Conservation (phyloP, 345 rosid species). For the Nasturtium officinale region DNA sequence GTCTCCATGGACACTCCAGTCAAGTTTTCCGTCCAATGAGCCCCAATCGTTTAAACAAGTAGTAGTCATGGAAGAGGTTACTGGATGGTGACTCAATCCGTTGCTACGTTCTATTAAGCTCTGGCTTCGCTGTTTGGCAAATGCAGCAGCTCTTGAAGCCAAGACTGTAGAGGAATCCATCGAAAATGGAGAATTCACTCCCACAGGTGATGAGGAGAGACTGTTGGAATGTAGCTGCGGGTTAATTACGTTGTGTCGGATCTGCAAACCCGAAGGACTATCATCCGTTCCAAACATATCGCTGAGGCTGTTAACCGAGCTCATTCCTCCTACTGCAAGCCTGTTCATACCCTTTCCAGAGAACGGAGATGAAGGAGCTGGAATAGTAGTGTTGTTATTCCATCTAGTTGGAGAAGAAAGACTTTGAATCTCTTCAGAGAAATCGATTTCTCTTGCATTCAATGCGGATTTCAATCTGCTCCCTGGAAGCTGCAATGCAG, state of each 20-base stretch:
- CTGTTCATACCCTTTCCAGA: conserved; percentile 54
- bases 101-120: conserved; percentile 70
- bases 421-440: conserved; percentile 57
- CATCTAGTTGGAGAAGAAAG: conserved; percentile 66
- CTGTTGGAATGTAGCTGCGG: conserved; percentile 36
- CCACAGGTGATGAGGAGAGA: conserved; percentile 56
- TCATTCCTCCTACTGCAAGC: conserved; percentile 54
- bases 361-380: conserved; percentile 51
- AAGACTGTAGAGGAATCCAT: conserved; percentile 55
- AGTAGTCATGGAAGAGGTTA: conserved; percentile 47
- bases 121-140: conserved; percentile 68
- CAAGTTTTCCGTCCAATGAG: conserved; percentile 76
- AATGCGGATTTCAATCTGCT: conserved; percentile 72
- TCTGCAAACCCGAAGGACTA: conserved; percentile 45
- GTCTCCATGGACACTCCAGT: conserved; percentile 76
- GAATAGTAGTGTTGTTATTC: conserved; percentile 51
- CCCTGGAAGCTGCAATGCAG: conserved; percentile 74
- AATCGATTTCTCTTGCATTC: conserved; percentile 68
- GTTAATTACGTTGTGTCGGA: conserved; percentile 57
- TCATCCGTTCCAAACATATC: conserved; percentile 64
- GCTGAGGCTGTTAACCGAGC: conserved; percentile 65
- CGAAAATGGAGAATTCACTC: conserved; percentile 51
- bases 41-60: conserved; percentile 64
- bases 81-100: conserved; percentile 46
- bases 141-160: conserved; percentile 66